Evolutionary conservation across 2,329 filamentous ascomycete genomes (phyloP).

Genomic region (Claviceps maximensis): DNA sequence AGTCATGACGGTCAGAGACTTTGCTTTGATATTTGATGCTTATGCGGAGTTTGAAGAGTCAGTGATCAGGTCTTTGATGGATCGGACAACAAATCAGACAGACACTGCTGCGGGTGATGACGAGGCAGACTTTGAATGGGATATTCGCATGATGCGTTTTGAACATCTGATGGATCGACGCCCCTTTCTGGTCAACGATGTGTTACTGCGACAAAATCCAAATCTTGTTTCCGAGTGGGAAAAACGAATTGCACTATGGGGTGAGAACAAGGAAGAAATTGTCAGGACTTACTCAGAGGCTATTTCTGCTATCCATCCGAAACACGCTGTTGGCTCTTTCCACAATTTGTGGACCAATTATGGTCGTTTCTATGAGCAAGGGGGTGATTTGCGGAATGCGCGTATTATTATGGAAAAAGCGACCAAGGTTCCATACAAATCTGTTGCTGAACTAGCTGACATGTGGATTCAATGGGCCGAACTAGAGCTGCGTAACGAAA

Average conservation of each 20-base stretch:
- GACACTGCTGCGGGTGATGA: conserved; percentile 67
- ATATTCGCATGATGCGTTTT: conserved; percentile 95
- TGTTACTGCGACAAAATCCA: conserved; percentile 86
- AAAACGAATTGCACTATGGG: conserved; percentile 91
- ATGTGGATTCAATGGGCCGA: conserved; percentile 99
- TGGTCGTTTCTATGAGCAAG: conserved; percentile 89
- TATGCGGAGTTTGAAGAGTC: conserved; percentile 97
- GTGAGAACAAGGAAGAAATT: conserved; percentile 79
- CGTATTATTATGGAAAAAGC: conserved; percentile 95
- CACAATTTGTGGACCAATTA: conserved; percentile 95
- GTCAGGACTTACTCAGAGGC: conserved; percentile 92
- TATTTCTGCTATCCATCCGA: conserved; percentile 83
- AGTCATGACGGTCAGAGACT: conserved; percentile 97
- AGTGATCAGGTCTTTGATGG: conserved; percentile 82
- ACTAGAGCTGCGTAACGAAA: conserved; percentile 90
- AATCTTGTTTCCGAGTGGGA: conserved; percentile 96
- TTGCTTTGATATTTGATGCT: conserved; percentile 89
- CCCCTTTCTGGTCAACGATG: conserved; percentile 92
- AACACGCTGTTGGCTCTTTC: conserved; percentile 86
- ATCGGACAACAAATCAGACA: conserved; percentile 67
- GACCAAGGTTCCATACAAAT: conserved; percentile 94
- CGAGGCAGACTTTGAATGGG: conserved; percentile 82
- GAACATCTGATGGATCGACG: conserved; percentile 96
- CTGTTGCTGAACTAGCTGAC: conserved; percentile 89
- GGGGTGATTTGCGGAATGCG: conserved; percentile 71